Conservation (phyloP, 495 filamentous ascomycete species). For the Astrothelium subdiscretum region DNA sequence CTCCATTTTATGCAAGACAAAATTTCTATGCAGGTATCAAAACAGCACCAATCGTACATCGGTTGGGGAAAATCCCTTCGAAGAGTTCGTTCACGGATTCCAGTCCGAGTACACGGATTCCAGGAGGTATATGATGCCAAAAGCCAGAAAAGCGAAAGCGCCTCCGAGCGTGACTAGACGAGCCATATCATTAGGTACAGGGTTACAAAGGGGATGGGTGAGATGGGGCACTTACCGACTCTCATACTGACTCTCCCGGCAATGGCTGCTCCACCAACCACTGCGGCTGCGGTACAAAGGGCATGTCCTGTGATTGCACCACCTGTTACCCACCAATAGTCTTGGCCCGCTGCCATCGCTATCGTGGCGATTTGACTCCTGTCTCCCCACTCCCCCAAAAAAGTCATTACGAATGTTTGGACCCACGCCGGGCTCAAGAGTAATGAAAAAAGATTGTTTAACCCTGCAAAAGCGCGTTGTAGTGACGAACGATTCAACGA, state of each 20-base stretch:
- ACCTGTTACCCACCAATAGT: conserved; percentile 97
- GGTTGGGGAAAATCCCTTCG: not conserved
- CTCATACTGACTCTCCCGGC: conserved; percentile 90
- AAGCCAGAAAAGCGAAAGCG: conserved; percentile 79
- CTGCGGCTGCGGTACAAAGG: conserved; percentile 84
- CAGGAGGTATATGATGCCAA: conserved; percentile 80
- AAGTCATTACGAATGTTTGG: conserved; percentile 98
- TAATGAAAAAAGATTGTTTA: conserved; percentile 79
- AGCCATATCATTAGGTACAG: conserved; percentile 6
- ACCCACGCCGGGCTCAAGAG: conserved; percentile 94
- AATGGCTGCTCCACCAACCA: conserved; percentile 83
- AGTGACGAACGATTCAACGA: conserved; percentile 44
- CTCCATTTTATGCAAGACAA: not conserved
- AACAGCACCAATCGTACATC: not conserved
- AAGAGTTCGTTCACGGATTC: not conserved
- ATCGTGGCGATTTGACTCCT: conserved; percentile 97
- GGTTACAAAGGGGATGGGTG: not conserved
- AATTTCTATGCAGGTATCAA: not conserved
- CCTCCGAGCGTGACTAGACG: conserved; percentile 80
- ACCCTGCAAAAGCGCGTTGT: conserved; percentile 40
- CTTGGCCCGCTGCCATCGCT: conserved; percentile 95
- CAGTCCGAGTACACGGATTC: conserved; percentile 44
- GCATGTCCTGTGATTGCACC: conserved; percentile 81
- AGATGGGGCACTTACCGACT: conserved; percentile 62
- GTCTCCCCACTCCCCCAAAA: conserved; percentile 96